Evolutionary conservation across 139 green algal genomes (phyloP), one percentile per base, ranked within the genome.

Genomic region (Astrephomene gubernaculifera): DNA sequence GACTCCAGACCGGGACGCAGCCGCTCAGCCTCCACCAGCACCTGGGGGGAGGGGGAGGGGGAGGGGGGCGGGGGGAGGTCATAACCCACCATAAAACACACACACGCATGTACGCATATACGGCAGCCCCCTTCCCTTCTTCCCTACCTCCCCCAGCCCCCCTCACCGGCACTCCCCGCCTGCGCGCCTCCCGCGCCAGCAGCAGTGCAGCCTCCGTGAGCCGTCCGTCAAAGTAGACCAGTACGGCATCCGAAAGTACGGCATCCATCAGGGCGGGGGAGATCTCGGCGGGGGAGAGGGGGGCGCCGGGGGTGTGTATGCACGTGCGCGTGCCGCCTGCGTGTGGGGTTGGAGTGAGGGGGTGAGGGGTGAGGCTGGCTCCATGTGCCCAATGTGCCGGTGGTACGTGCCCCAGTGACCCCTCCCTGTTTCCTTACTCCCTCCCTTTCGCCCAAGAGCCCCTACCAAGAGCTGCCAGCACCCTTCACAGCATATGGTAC

Each of bases 141-240:
- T n/a, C 63, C 65, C 35, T 7, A 57, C 14, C 49, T 17, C 12
- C 49, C 49, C 14, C 49, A 57, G 49, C 49, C 49, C 17, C 49
- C 49, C 69, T 2, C 27, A 89, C 82, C 38, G 64, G 73, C 35
- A 92, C 88, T 1, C 82, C 78, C n/a, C 38, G 53, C 29, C n/a
- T 33, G 22, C 89, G 84, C 1, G 96, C 96, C n/a, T 74, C 88
- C 0, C 79, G 54, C 41, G 95, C 96, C 39, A 99, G 74, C 45
- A 92, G 45, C 53, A 98, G 14, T 1, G 97, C 97, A 6, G 93
- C 93, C 75, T 99, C 97, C 7, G 96, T 95, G 4, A 99, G 92
- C 4, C 97, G 88, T 0, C 95, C 97, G 76, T 99, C 97, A 89
- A 99, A 99, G 91, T 97, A 99, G 1, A 96, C 95, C 1, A 99